Conservation (phyloP, 1,139 yeast genomes). For the Candida neerlandica region DNA sequence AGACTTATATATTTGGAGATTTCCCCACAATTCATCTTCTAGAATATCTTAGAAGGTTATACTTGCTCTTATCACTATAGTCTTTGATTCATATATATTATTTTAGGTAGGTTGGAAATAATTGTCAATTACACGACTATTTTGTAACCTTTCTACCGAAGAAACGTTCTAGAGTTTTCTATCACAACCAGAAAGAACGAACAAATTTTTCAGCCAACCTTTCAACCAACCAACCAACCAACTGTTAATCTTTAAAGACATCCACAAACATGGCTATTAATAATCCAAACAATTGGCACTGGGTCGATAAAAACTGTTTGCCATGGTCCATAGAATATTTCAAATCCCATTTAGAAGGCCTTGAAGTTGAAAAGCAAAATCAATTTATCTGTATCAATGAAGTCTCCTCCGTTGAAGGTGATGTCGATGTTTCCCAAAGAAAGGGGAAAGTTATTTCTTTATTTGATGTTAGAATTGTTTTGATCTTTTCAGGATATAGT, state of each 20-base stretch:
- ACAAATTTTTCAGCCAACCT: not conserved
- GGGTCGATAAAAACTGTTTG: slow-evolving; percentile 98
- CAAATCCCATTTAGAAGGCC: slow-evolving; percentile 55
- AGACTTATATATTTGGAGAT: no score
- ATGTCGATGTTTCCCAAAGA: slow-evolving; percentile 93
- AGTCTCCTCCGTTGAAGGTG: slow-evolving; percentile 83
- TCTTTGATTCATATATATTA: no score
- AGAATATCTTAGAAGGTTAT: not conserved
- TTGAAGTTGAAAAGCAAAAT: slow-evolving; percentile 37
- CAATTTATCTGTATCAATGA: slow-evolving; percentile 48
- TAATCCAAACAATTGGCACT: slow-evolving; percentile 74
- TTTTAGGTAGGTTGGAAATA: not conserved
- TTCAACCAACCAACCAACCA: not conserved
- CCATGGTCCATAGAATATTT: slow-evolving; percentile 87
- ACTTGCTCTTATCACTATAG: not conserved
- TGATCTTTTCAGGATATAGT: slow-evolving; percentile 58
- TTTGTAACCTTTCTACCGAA: not conserved
- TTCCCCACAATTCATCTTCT: not conserved
- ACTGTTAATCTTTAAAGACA: not conserved
- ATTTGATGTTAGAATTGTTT: slow-evolving; percentile 73
- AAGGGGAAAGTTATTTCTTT: slow-evolving; percentile 94
- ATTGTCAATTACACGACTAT: not conserved
- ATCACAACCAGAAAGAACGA: not conserved
- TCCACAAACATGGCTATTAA: slow-evolving; percentile 44
- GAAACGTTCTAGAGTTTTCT: slow-evolving; percentile 4